These are phyloP conservation scores for Juglanconis oblonga DNA, from an alignment of 2,329 filamentous ascomycete species.

Conservation along the genomic window DNA sequence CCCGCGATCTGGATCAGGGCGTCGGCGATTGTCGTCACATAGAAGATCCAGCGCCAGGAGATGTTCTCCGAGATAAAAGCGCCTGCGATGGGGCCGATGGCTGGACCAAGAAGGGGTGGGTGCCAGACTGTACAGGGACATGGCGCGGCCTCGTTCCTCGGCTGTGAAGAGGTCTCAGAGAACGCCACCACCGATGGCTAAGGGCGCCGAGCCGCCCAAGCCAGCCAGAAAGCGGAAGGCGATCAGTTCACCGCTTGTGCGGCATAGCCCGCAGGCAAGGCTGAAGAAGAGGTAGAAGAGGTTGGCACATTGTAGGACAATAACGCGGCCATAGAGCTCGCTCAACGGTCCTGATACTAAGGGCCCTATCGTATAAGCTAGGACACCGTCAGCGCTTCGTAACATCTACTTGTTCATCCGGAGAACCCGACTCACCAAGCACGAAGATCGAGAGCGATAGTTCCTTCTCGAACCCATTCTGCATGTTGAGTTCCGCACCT, in stretches of 20 bases:
- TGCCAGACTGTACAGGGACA: conserved; percentile 60
- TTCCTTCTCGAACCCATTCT: conserved; percentile 34
- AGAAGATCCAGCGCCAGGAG: conserved; percentile 74
- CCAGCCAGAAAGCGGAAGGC: conserved; percentile 57
- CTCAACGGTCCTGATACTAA: conserved; percentile 50
- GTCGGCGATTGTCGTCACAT: conserved; percentile 60
- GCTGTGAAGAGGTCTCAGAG: conserved; percentile 48
- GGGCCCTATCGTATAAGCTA: conserved; percentile 34
- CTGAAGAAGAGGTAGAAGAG: conserved; percentile 55
- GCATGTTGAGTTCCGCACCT: conserved; percentile 39
- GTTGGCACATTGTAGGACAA: conserved; percentile 52
- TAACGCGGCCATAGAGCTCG: conserved; percentile 54
- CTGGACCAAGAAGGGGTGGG: conserved; percentile 64
- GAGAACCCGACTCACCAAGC: conserved; percentile 24
- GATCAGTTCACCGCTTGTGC: conserved; percentile 51
- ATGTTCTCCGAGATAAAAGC: conserved; percentile 63
- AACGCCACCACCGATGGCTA: conserved; percentile 45
- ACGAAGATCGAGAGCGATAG: conserved; percentile 52
- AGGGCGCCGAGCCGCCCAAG: conserved; percentile 54
- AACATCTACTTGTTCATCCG: too few relatives aligned
- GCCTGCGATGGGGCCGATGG: conserved; percentile 63
- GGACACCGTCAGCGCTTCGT: not conserved
- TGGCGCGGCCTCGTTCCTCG: conserved; percentile 60
- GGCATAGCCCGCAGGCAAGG: conserved; percentile 48
- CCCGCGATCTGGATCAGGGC: conserved; percentile 58